Percentiles rank a stretch among this genome's conserved stretches.
These are phyloP conservation scores for Mortierella sp. DNA, from an alignment of 371 early-diverging fungal genomes.

Conservation along the genomic window DNA sequence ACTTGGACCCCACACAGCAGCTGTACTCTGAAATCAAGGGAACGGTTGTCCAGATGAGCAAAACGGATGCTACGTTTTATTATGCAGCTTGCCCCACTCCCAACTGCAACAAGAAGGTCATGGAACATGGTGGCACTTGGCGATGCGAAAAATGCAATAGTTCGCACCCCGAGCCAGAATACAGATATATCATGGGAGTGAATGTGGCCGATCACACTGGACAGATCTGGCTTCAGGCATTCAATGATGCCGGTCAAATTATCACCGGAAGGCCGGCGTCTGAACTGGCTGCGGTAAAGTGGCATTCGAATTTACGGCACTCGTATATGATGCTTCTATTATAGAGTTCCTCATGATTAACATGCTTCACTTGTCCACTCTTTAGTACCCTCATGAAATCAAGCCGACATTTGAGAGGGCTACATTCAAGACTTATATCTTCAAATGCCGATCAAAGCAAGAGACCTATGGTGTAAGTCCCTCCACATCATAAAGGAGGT, in stretches of 20 bases:
- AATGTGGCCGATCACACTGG: slow-evolving; percentile 85
- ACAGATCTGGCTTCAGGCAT: slow-evolving; percentile 83
- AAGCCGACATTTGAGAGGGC: slow-evolving; percentile 55
- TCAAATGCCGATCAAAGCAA: slow-evolving; percentile 82
- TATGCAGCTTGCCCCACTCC: slow-evolving; percentile 91
- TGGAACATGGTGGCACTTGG: slow-evolving; percentile 76
- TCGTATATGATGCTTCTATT: no score
- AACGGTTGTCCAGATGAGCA: slow-evolving; percentile 49
- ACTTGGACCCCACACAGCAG: slow-evolving; percentile 49
- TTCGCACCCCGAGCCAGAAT: slow-evolving; percentile 70
- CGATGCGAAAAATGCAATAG: slow-evolving; percentile 93
- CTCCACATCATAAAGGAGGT: not conserved
- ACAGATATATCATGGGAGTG: slow-evolving; percentile 82
- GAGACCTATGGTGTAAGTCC: slow-evolving; percentile 83
- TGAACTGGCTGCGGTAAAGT: slow-evolving; percentile 61
- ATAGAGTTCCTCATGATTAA: no score
- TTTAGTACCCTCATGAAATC: slow-evolving; percentile 26
- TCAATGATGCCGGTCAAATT: slow-evolving; percentile 82
- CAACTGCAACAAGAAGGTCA: slow-evolving; percentile 91
- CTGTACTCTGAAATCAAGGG: slow-evolving; percentile 44
- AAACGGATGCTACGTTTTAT: slow-evolving; percentile 29
- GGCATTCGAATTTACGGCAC: no score
- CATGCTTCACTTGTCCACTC: slow-evolving; percentile 33
- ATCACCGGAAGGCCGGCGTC: slow-evolving; percentile 81
- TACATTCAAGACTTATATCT: slow-evolving; percentile 72